These are phyloP conservation scores for Eurotiales sp. DNA, from an alignment of 2,329 filamentous ascomycete species.

Conservation along the genomic window DNA sequence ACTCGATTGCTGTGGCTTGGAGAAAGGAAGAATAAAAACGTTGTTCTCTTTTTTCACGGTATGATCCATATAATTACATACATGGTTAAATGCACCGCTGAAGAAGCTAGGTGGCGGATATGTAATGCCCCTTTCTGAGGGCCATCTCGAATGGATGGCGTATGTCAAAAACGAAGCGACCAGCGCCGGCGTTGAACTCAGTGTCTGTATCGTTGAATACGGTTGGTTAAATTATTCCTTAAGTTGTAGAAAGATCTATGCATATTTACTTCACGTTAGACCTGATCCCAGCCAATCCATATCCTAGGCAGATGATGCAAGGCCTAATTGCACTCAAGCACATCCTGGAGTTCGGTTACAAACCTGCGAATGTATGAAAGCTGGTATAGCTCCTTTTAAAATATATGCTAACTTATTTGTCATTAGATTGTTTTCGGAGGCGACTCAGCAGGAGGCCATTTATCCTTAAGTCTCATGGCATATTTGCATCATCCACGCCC, in stretches of 20 bases:
- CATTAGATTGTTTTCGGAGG: conserved; percentile 22
- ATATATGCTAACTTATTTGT: neutral
- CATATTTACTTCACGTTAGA: conserved; percentile 20
- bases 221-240: neutral
- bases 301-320: conserved; percentile 22
- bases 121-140: conserved; percentile 22
- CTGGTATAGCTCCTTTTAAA: too few species aligned
- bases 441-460: conserved; percentile 23
- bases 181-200: conserved; percentile 10
- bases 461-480: conserved; percentile 17
- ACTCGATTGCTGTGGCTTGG: conserved; percentile 19
- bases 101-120: conserved; percentile 20
- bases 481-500: conserved; percentile 8
- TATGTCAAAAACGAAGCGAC: conserved; percentile 15
- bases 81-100: too few species aligned
- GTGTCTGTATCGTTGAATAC: neutral
- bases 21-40: conserved; percentile 13
- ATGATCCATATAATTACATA: neutral
- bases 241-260: conserved; percentile 12
- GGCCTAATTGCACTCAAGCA: conserved; percentile 17
- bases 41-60: conserved; percentile 24
- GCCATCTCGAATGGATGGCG: conserved; percentile 22
- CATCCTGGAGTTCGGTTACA: conserved; percentile 17
- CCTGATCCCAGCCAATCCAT: conserved; percentile 17
- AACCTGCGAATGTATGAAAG: conserved; percentile 15